Evolutionary conservation across 2,329 filamentous ascomycete species (phyloP).

Genomic region (Hypomyces rosellus): DNA sequence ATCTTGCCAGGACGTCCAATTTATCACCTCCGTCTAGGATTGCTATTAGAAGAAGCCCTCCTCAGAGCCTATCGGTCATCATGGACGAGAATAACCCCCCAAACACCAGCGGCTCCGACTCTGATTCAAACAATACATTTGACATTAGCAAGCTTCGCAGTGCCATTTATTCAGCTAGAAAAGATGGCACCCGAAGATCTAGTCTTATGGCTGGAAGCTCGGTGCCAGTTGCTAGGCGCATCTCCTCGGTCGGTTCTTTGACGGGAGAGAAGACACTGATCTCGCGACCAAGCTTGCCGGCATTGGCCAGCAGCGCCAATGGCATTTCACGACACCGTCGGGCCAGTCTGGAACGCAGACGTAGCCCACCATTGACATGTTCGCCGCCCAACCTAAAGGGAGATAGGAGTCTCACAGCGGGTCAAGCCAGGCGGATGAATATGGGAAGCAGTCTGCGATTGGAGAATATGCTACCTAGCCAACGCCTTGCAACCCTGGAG

Average conservation of each 20-base stretch:
- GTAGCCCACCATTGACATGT: conserved; percentile 48
- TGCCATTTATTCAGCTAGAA: conserved; percentile 48
- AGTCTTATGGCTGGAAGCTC: conserved; percentile 31
- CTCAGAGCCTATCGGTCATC: conserved; percentile 27
- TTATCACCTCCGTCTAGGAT: conserved; percentile 38
- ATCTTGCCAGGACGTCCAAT: conserved; percentile 45
- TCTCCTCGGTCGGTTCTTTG: conserved; percentile 40
- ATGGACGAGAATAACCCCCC: conserved; percentile 49
- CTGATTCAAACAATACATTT: conserved; percentile 40
- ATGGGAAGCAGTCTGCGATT: conserved; percentile 37
- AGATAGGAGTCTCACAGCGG: conserved; percentile 41
- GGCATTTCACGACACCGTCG: conserved; percentile 50
- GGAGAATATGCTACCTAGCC: conserved; percentile 22
- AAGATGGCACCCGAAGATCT: conserved; percentile 35
- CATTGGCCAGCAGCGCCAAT: conserved; percentile 45
- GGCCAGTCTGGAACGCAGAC: conserved; percentile 43
- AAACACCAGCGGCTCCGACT: conserved; percentile 38
- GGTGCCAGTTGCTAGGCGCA: conserved; percentile 33
- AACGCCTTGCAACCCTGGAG: conserved; percentile 17
- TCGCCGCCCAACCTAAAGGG: conserved; percentile 38
- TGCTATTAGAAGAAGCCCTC: conserved; percentile 14
- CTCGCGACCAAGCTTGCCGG: conserved; percentile 31
- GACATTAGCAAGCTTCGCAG: conserved; percentile 50
- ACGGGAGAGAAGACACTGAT: conserved; percentile 19
- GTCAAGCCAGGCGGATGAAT: conserved; percentile 54